Evolutionary conservation across 2,329 filamentous ascomycete species (phyloP), one percentile per base, ranked within the genome.

Genomic region (Rugonectria rugulosa): DNA sequence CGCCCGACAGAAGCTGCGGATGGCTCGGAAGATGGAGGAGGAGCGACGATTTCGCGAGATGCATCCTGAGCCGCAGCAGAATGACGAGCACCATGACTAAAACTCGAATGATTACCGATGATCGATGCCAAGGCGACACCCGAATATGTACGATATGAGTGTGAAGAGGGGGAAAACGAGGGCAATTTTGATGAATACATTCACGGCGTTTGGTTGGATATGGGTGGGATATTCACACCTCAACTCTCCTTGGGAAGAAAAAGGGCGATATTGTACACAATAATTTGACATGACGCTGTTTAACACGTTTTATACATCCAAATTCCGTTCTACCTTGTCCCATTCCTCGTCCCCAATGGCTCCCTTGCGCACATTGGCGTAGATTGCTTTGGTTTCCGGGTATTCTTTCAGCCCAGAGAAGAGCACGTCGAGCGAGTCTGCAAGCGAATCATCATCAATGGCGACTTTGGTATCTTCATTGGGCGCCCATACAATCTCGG

Each of bases 401-500:
- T 89, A 81, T 44, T 94, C 90, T 54, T 86, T 82, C 27, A 92
- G 64, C 6, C 77, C 74, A 11, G 83, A 78, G 17, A 87, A 67
- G 23, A 96, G 82, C 4, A 81, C 77, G 37, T 79, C 78, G 23
- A 97, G 77, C 15, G 79, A 76, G 44, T 81, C 76, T 1, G 81
- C 80, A 2, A 83, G 79, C 11, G 82, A 78, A 12, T 81, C 76
- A 14, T 83, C 80, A 54, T 88, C 82, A 32, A 93, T 66, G 7
- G 79, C 77, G 15, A 90, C 84, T 70, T 84, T 85, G 0, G 90
- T 93, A 59, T 97, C 92, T 66, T 88, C 85, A 57, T 94, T 95
- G 0, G 92, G 84, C 56, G 88, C 85, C 88, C 91, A 97, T 37
- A 97, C 82, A 47, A 97, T 94, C 52, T 96, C 91, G 15, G 87